Base-by-base conservation (phyloP, 768 basidiomycete species). In the Tylopilus balloui region DNA sequence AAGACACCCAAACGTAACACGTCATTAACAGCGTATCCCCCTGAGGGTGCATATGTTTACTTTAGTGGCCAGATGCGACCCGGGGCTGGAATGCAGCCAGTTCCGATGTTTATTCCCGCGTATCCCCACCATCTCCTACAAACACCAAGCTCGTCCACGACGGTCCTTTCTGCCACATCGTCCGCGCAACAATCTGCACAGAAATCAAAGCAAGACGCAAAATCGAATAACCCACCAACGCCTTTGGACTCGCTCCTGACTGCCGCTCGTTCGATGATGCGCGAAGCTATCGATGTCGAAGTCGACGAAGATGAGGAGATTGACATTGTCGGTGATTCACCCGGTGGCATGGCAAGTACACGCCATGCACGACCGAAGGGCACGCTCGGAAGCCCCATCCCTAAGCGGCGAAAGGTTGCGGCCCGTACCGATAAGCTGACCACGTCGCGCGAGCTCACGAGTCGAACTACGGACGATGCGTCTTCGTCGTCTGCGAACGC, bases 191-290 rank as follows among this genome's bases (percentile, higher is more conserved):
- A 51, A 28, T 54, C 54, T 13, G 31, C 53, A 20, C 53, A 59
- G 15, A 62, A 62, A 44, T 12, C 31, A 35, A 58, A 60, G 27
- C 54, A 51, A 20, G 51, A 48, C 19, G 44, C 49, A 2, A 53
- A 43, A 21, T 38, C 42, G 25, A 64, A 54, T 31, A 70, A 69
- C 37, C 69, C 72, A 3, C 67, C 65, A 17, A 80, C 76, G 1
- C 77, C 81, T 2, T 63, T 85, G 34, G 81, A 82, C 49, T 84
- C 81, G 0, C 65, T 85, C 19, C 59, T 85, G 15, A 79, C 72
- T 51, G 83, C 83, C 4, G 83, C 83, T 25, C 71, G 79, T 38
- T 75, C 76, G 47, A 76, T 81, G 73, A 77, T 80, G 59, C 69
- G 63, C n/a, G 65, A 68, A 21, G 69, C 64, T 23, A 57, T 62